Percentiles rank a stretch among this genome's conserved stretches.
Conservation (phyloP, 2,329 filamentous ascomycete species). For the Sporothrix schenckii region DNA sequence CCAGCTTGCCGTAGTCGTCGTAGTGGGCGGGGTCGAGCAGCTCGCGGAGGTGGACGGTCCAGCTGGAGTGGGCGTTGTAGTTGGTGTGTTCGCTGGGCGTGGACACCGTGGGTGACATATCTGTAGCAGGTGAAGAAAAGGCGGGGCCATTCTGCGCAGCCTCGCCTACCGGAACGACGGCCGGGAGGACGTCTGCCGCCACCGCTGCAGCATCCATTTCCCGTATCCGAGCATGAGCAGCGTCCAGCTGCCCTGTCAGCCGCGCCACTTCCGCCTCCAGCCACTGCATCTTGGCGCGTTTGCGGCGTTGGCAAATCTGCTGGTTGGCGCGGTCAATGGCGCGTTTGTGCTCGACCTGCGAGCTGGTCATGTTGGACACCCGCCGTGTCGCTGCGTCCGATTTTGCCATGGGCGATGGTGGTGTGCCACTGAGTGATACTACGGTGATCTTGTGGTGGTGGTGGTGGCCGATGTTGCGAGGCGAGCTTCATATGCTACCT, state of each 20-base stretch:
- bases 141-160: too few relatives aligned
- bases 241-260: slow-evolving; percentile 26
- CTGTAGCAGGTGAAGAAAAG: too few relatives aligned
- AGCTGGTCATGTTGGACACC: slow-evolving; percentile 37
- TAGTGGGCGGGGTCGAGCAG: slow-evolving; percentile 27
- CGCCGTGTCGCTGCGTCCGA: slow-evolving; percentile 29
- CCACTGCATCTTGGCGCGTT: slow-evolving; percentile 35
- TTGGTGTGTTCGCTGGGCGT: neutral
- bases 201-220: neutral
- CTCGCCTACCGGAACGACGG: neutral
- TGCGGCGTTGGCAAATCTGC: slow-evolving; percentile 38
- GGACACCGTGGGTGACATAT: neutral
- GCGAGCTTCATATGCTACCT: too few relatives aligned
- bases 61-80: neutral
- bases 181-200: neutral
- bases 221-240: slow-evolving; percentile 13
- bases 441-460: too few relatives aligned
- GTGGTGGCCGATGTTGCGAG: neutral
- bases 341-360: slow-evolving; percentile 39
- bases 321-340: slow-evolving; percentile 40
- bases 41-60: slow-evolving; percentile 24
- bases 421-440: neutral
- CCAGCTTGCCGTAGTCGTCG: slow-evolving; percentile 28
- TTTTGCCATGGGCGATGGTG: slow-evolving; percentile 22
- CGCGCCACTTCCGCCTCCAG: slow-evolving; percentile 35